Conservation (phyloP, 2,329 filamentous ascomycete genomes). For the Tothia fuscella region DNA sequence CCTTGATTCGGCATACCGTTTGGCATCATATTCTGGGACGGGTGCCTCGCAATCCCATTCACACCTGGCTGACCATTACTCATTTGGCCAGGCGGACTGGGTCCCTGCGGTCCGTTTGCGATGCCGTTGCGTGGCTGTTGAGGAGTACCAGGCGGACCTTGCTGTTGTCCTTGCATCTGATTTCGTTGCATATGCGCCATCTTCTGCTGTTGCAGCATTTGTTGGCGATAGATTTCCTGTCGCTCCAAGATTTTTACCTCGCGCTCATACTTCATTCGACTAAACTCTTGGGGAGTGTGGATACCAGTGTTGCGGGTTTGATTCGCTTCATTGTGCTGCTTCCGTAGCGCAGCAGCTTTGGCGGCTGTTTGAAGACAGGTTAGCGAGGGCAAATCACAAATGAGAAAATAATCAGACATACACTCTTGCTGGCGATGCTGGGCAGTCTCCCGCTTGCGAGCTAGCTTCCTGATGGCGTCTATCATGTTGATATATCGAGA, state of each 20-base stretch:
- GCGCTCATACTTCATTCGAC: constrained; percentile 74
- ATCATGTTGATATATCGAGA: constrained; percentile 80
- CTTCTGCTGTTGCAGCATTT: constrained; percentile 41
- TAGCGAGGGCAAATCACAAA: constrained; percentile 6
- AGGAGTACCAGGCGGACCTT: background rate
- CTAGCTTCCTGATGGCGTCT: constrained; percentile 88
- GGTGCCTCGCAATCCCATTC: constrained; percentile 16
- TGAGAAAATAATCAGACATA: constrained; percentile 29
- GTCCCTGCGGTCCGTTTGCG: constrained; percentile 7
- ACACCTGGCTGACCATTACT: constrained; percentile 4
- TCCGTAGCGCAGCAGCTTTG: constrained; percentile 65
- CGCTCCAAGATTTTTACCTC: constrained; percentile 55
- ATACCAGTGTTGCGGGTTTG: constrained; percentile 45
- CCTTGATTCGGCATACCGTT: constrained; percentile 34
- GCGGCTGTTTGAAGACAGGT: constrained; percentile 22
- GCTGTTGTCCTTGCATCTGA: constrained; percentile 4
- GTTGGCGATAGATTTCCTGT: constrained; percentile 49
- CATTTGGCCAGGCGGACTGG: constrained; percentile 6
- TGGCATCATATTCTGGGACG: constrained; percentile 30
- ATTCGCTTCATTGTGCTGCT: constrained; percentile 52
- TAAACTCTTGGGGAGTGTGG: constrained; percentile 82
- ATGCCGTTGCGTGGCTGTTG: background rate
- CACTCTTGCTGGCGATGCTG: constrained; percentile 82
- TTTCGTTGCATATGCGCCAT: background rate
- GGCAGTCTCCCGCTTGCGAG: constrained; percentile 81